phyloP scores from a whole-genome alignment of 495 filamentous ascomycete genomes.

The Stereocaulon alpinum region DNA sequence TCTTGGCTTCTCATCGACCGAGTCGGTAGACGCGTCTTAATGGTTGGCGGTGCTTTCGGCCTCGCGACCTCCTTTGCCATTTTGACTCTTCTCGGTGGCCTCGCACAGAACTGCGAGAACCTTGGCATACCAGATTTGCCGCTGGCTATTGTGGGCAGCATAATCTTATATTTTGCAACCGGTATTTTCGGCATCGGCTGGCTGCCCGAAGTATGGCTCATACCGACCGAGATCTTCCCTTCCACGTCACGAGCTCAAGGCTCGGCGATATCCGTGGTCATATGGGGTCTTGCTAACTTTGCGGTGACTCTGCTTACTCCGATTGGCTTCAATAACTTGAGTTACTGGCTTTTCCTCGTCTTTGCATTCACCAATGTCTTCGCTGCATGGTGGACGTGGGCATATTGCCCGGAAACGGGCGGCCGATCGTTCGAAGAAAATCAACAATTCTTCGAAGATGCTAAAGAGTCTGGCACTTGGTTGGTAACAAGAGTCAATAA shows the following conservation, averaged over 20 bases:
- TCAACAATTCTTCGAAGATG: constrained; percentile 27
- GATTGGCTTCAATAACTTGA: constrained; percentile 45
- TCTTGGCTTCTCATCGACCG: constrained; percentile 43
- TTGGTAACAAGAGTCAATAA: constrained; percentile 36
- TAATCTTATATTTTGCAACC: constrained; percentile 40
- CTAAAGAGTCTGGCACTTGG: constrained; percentile 37
- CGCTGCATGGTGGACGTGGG: constrained; percentile 42
- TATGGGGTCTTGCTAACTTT: constrained; percentile 50
- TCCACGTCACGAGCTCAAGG: constrained; percentile 44
- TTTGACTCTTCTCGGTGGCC: constrained; percentile 37
- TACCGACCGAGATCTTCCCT: constrained; percentile 50
- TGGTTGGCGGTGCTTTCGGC: constrained; percentile 37
- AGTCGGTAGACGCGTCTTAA: constrained; percentile 41
- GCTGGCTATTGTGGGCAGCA: constrained; percentile 36
- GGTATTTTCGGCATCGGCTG: constrained; percentile 48
- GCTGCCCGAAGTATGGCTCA: constrained; percentile 46
- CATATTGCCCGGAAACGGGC: neutral
- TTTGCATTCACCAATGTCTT: constrained; percentile 43
- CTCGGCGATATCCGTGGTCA: constrained; percentile 40
- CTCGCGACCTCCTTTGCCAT: constrained; percentile 36
- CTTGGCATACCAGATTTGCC: constrained; percentile 29
- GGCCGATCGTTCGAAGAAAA: constrained; percentile 24
- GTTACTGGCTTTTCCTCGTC: constrained; percentile 45
- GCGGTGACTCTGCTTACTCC: constrained; percentile 44
- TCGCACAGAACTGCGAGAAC: constrained; percentile 26